Evolutionary conservation across 2,329 filamentous ascomycete species (phyloP).

Genomic region (Microcyclosporella mali): DNA sequence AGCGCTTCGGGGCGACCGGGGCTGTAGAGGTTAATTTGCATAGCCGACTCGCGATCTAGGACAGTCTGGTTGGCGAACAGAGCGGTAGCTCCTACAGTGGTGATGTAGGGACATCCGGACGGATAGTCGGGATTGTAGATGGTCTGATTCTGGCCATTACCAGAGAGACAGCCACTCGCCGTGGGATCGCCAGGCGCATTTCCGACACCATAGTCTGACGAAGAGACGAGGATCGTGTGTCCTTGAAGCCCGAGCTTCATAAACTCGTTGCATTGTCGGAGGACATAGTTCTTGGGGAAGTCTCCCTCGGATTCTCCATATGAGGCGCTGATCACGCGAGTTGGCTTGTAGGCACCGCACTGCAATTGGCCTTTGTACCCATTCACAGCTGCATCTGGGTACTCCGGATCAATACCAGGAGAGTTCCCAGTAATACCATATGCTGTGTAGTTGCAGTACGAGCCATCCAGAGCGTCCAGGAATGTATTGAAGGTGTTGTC

Average conservation of each 20-base stretch:
- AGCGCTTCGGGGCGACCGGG: slow-evolving; percentile 34
- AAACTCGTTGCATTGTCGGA: slow-evolving; percentile 37
- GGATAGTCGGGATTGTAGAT: slow-evolving; percentile 19
- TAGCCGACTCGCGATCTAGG: slow-evolving; percentile 15
- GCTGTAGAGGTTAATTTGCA: slow-evolving; percentile 15
- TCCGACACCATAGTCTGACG: slow-evolving; percentile 20
- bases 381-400: slow-evolving; percentile 42
- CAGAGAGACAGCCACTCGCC: slow-evolving; percentile 24
- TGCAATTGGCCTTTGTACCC: slow-evolving; percentile 45
- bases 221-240: slow-evolving; percentile 38
- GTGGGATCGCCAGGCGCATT: slow-evolving; percentile 28
- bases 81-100: slow-evolving; percentile 37
- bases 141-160: slow-evolving; percentile 15
- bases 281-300: slow-evolving; percentile 47
- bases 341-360: slow-evolving; percentile 45
- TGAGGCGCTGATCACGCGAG: slow-evolving; percentile 51
- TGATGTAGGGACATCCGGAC: slow-evolving; percentile 28
- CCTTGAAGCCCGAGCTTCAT: slow-evolving; percentile 43
- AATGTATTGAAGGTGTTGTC: slow-evolving; percentile 15
- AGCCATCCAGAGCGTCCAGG: slow-evolving; percentile 16
- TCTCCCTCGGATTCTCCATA: slow-evolving; percentile 50
- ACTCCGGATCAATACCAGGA: slow-evolving; percentile 22
- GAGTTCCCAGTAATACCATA: slow-evolving; percentile 13
- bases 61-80: slow-evolving; percentile 31
- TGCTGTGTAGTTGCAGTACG: slow-evolving; percentile 16